Evolutionary conservation across 257 asterid species (phyloP).

Genomic region (Solanum gandarillasii): DNA sequence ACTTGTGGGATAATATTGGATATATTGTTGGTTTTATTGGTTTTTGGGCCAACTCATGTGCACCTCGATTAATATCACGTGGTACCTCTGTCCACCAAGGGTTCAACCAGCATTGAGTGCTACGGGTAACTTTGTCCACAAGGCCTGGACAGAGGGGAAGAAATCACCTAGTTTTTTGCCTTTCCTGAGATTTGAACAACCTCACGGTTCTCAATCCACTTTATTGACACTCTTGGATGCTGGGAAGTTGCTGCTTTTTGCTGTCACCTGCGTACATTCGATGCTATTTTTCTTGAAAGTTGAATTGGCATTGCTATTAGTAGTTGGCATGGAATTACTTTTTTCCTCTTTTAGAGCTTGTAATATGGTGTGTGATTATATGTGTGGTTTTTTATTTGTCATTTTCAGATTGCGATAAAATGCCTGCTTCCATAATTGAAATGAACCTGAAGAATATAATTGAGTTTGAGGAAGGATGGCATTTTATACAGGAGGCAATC

Average conservation of each 20-base stretch:
- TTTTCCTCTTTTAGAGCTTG: neutral
- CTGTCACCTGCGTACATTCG: neutral
- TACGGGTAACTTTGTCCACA: neutral
- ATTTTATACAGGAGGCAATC: constrained; percentile 22
- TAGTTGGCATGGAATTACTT: neutral
- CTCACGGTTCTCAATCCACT: too few relatives aligned
- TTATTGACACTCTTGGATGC: neutral
- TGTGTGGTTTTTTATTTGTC: neutral
- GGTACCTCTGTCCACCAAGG: neutral
- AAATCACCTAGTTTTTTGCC: neutral
- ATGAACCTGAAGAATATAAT: constrained; percentile 1
- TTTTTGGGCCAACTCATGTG: neutral
- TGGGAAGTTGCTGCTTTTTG: neutral
- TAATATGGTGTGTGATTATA: neutral
- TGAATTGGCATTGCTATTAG: neutral
- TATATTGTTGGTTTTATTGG: neutral
- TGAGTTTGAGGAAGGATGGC: constrained; percentile 35
- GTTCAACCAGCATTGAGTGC: neutral
- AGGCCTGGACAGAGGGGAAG: neutral
- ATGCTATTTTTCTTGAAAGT: neutral
- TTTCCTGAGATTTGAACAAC: neutral
- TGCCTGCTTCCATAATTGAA: neutral
- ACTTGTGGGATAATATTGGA: neutral
- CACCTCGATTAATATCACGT: neutral
- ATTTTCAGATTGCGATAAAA: neutral